A percentile compares a stretch with the other conserved stretches of the same genome.
phyloP scores from a whole-genome alignment of 2,329 filamentous ascomycete genomes.

The Penicillium psychrosexuale region DNA sequence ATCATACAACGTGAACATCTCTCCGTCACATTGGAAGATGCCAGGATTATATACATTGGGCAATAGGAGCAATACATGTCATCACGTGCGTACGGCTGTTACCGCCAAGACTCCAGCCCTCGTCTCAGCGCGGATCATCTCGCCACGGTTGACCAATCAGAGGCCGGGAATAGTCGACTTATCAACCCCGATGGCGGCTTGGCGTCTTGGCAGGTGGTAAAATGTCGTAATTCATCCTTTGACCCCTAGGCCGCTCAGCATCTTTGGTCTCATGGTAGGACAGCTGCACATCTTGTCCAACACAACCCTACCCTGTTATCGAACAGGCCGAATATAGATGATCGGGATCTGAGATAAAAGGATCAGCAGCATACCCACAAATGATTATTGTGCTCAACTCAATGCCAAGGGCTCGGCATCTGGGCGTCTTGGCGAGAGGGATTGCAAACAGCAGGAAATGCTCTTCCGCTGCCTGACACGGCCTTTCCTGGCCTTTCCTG shows the following conservation, averaged over 20 bases:
- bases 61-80: neutral
- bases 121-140: constrained; percentile 13
- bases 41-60: neutral
- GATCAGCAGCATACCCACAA: neutral
- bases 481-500: constrained; percentile 23
- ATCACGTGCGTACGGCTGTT: constrained; percentile 11
- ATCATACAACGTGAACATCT: neutral
- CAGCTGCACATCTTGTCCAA: constrained; percentile 4
- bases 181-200: constrained; percentile 12
- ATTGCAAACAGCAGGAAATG: constrained; percentile 22
- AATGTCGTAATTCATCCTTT: constrained; percentile 12
- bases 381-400: constrained; percentile 10
- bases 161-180: neutral
- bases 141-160: constrained; percentile 12
- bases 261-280: neutral
- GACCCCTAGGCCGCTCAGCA: constrained; percentile 9
- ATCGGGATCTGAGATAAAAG: neutral
- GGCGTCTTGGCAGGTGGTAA: constrained; percentile 26
- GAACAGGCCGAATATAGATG: neutral
- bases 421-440: constrained; percentile 29
- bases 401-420: constrained; percentile 34
- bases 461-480: constrained; percentile 24
- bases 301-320: neutral
- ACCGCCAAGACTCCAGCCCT: constrained; percentile 16
- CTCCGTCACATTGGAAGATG: neutral